Evolutionary conservation across 371 early-diverging fungal genomes (phyloP).

Genomic region (Nematocida sp.): DNA sequence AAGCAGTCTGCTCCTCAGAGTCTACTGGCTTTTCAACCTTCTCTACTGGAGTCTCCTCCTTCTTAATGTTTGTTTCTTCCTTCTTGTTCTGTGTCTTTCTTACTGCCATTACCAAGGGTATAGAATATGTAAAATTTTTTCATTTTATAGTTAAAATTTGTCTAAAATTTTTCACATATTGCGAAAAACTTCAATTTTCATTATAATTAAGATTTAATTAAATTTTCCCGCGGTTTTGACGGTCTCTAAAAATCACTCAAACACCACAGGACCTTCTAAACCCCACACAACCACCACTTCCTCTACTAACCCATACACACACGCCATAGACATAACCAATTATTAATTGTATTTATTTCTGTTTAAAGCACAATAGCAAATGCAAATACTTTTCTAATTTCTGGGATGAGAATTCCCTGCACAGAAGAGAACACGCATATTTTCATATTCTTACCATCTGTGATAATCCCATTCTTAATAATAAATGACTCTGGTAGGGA

Average conservation of each 20-base stretch:
- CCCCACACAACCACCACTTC: too few species aligned
- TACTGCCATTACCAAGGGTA: slow-evolving; percentile 47
- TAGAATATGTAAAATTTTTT: slow-evolving; percentile 14
- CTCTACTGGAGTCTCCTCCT: slow-evolving; percentile 20
- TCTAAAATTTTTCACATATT: not conserved
- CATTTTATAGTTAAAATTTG: slow-evolving; percentile 23
- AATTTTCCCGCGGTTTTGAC: too few species aligned
- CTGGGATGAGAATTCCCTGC: not conserved
- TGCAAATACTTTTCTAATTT: slow-evolving; percentile 7
- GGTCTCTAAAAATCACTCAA: too few species aligned
- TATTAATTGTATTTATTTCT: slow-evolving; percentile 2
- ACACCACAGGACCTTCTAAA: too few species aligned
- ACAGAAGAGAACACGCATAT: slow-evolving; percentile 19
- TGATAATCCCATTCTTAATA: not conserved
- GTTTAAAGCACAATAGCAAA: not conserved
- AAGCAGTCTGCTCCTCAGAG: slow-evolving; percentile 44
- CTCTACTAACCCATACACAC: not conserved
- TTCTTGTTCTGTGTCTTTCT: slow-evolving; percentile 49
- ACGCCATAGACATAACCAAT: not conserved
- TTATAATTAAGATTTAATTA: too few species aligned
- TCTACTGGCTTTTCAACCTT: slow-evolving; percentile 3
- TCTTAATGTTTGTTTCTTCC: slow-evolving; percentile 28
- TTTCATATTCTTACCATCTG: not conserved
- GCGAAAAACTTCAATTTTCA: not conserved
- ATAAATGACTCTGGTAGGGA: not conserved